A percentile compares a stretch with the other conserved stretches of the same genome.
Conservation (phyloP, 169 alveolate genomes). For the Babesia ovis region DNA sequence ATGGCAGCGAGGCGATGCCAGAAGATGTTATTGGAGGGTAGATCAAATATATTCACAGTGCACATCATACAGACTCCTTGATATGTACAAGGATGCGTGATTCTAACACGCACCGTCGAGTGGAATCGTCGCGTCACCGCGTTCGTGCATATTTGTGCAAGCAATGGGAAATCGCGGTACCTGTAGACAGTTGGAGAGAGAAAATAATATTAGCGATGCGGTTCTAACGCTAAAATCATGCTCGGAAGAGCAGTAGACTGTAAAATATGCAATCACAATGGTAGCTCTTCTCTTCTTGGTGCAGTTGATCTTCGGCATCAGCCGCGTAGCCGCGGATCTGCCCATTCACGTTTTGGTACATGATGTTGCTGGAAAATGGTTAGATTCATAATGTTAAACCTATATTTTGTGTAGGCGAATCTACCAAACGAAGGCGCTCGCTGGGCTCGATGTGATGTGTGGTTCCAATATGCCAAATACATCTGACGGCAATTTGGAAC, state of each 20-base stretch:
- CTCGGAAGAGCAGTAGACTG: not conserved
- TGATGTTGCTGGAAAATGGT: conserved; percentile 65
- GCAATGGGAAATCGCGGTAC: conserved; percentile 6
- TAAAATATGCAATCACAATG: conserved; percentile 16
- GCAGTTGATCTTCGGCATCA: not conserved
- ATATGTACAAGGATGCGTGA: not conserved
- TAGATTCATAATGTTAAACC: not conserved
- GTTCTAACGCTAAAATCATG: not conserved
- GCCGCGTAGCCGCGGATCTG: conserved; percentile 44
- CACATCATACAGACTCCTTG: not conserved
- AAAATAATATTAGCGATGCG: not conserved
- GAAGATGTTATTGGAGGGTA: conserved; percentile 53
- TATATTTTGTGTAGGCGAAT: conserved; percentile 27
- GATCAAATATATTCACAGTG: not conserved
- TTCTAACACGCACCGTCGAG: not conserved
- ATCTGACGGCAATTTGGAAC: conserved; percentile 42
- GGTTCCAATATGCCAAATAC: conserved; percentile 62
- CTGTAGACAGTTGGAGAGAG: not conserved
- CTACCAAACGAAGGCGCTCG: conserved; percentile 21
- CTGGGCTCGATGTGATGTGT: conserved; percentile 49
- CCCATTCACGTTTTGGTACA: conserved; percentile 61
- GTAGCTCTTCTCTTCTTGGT: not conserved
- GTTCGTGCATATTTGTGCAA: conserved; percentile 34
- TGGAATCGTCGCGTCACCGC: conserved; percentile 14
- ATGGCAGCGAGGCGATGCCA: conserved; percentile 30